These are phyloP conservation scores for Elsinoe fawcettii DNA, from an alignment of 2,329 filamentous ascomycete genomes.

Conservation along the genomic window DNA sequence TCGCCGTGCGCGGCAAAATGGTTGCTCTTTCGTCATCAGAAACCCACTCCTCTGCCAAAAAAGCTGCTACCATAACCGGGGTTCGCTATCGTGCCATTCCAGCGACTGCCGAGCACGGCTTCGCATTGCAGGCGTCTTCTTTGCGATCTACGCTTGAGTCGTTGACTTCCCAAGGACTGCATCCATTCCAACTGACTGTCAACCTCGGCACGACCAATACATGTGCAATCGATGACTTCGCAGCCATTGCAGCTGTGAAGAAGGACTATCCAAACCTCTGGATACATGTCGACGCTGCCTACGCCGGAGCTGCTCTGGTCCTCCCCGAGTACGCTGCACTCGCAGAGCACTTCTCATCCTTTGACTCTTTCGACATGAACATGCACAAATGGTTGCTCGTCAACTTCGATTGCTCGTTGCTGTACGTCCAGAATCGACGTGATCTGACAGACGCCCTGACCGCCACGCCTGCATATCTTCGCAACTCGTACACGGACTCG, in stretches of 20 bases:
- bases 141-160: constrained; percentile 57
- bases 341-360: constrained; percentile 52
- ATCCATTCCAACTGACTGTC: constrained; percentile 79
- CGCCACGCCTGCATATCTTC: constrained; percentile 73
- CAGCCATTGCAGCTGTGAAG: constrained; percentile 54
- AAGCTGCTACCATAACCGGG: constrained; percentile 78
- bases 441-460: constrained; percentile 74
- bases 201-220: constrained; percentile 83
- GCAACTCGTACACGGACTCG: constrained; percentile 70
- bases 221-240: constrained; percentile 78
- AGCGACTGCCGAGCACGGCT: constrained; percentile 56
- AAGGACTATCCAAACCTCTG: constrained; percentile 57
- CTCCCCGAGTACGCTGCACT: constrained; percentile 72
- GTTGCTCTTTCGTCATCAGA: constrained; percentile 75
- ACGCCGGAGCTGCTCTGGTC: constrained; percentile 77
- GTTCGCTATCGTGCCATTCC: constrained; percentile 66
- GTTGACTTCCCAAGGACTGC: constrained; percentile 60
- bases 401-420: constrained; percentile 78
- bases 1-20: constrained; percentile 58
- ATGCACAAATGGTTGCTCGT: constrained; percentile 97
- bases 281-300: constrained; percentile 92
- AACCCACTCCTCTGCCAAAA: constrained; percentile 76
- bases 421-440: constrained; percentile 67
- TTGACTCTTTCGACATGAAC: constrained; percentile 90
- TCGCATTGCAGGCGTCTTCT: constrained; percentile 59